Evolutionary conservation across 768 basidiomycete genomes (phyloP).

Genomic region (Stropharia rugosoannulata): DNA sequence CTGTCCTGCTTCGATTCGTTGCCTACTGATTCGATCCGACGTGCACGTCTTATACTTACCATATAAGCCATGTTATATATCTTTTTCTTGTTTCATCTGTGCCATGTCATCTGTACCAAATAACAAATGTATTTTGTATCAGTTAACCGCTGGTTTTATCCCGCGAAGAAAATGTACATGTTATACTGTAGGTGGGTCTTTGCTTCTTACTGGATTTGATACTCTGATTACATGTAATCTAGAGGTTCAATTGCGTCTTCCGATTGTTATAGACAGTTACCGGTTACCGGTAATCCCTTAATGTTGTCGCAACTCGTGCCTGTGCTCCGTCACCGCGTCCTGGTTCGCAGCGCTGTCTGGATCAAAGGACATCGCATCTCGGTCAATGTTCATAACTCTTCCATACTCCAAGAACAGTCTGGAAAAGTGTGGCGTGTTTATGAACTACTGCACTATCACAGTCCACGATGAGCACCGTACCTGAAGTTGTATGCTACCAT

Average conservation of each 20-base stretch:
- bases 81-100: not conserved
- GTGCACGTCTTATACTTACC: not conserved
- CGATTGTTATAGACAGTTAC: not conserved
- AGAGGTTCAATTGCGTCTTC: not conserved
- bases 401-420: constrained; percentile 37
- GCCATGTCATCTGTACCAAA: not conserved
- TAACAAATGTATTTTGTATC: not conserved
- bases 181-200: not conserved
- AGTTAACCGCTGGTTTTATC: not conserved
- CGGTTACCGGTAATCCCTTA: not conserved
- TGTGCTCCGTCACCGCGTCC: not conserved
- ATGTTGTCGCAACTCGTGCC: not conserved
- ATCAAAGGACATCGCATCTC: constrained; percentile 4
- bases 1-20: not conserved
- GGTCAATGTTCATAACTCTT: constrained; percentile 43
- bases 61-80: not conserved
- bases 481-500: constrained; percentile 58
- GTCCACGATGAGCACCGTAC: constrained; percentile 24
- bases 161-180: not conserved
- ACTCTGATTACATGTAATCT: not conserved
- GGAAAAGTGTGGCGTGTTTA: not conserved
- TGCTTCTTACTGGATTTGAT: not conserved
- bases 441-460: not conserved
- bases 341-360: not conserved
- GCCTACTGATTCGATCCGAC: not conserved